Conservation (phyloP, 1,284 basidiomycete genomes). For the Mrakiaceae sp. region DNA sequence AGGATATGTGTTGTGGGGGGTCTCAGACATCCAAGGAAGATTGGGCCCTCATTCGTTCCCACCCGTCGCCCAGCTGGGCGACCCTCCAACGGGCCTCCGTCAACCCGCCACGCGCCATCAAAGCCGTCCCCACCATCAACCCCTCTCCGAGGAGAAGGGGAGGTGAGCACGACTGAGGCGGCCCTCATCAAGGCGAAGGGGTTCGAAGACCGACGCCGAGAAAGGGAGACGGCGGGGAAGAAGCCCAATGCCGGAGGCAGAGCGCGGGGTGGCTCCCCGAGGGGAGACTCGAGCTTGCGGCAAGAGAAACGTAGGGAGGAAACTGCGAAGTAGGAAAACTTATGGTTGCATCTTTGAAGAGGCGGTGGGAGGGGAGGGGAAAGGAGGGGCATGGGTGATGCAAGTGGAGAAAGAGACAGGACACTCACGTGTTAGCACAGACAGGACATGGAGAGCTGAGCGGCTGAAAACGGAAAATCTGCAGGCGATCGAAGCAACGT, state of each 20-base stretch:
- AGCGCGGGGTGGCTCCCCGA: constrained; percentile 6
- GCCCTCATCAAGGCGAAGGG: constrained; percentile 3
- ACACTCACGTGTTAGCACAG: not conserved
- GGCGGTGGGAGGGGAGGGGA: not conserved
- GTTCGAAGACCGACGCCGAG: constrained; percentile 3
- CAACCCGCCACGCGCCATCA: not conserved
- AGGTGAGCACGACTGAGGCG: constrained; percentile 1
- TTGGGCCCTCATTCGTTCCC: constrained; percentile 10
- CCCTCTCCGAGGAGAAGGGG: not conserved
- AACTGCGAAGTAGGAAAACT: constrained; percentile 14
- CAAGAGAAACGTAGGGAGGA: constrained; percentile 14
- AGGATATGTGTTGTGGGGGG: not conserved
- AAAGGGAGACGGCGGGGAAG: constrained; percentile 1
- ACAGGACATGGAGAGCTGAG: not conserved
- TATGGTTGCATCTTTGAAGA: constrained; percentile 8
- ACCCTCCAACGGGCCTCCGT: not conserved
- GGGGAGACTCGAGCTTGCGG: constrained; percentile 11
- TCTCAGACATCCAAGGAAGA: constrained; percentile 17
- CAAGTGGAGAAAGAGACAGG: not conserved
- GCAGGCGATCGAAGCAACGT: not conserved
- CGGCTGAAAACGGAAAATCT: not conserved
- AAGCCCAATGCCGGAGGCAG: not conserved
- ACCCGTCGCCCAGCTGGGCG: not conserved
- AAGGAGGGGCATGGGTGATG: not conserved
- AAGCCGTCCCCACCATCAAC: constrained; percentile 4